phyloP scores from a whole-genome alignment of 805 yeast genomes.

The Diddensiella transvaalensis region DNA sequence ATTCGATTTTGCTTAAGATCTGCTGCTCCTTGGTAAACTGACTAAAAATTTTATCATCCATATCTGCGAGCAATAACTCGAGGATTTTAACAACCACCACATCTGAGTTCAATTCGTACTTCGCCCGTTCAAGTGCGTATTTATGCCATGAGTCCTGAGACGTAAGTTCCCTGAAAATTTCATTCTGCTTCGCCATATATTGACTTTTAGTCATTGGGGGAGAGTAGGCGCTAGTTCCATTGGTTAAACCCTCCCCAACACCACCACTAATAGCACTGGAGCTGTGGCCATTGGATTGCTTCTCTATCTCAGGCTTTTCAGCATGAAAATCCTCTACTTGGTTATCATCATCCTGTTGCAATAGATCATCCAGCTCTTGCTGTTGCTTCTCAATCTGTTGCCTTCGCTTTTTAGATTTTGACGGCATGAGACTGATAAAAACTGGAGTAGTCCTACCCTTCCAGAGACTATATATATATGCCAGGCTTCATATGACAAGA shows the following conservation, averaged over 20 bases:
- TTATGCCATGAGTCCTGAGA: constrained; percentile 17
- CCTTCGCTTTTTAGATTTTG: constrained; percentile 14
- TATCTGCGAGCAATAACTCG: constrained; percentile 27
- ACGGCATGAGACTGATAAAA: constrained; percentile 14
- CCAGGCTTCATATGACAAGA: no score
- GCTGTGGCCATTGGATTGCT: neutral
- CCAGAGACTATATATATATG: neutral
- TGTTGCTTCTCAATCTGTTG: constrained; percentile 3
- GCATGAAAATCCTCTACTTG: no score
- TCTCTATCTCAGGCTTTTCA: no score
- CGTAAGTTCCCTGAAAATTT: constrained; percentile 25
- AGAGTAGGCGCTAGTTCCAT: no score
- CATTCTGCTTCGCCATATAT: constrained; percentile 27
- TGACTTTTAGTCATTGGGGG: constrained; percentile 22
- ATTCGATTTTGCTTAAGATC: neutral
- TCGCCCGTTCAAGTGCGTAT: constrained; percentile 10
- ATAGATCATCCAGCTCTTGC: constrained; percentile 3
- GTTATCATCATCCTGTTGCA: neutral
- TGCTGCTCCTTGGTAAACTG: neutral
- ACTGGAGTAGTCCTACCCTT: neutral
- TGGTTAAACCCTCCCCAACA: neutral
- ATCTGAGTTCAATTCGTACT: neutral
- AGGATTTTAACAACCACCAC: constrained; percentile 10
- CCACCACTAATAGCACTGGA: constrained; percentile 1
- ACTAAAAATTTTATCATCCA: constrained; percentile 21